Percentiles rank a stretch among this genome's conserved stretches.
Conservation (phyloP, 2,329 filamentous ascomycete species). For the Ophiognomonia clavigignenti-juglandacearum region DNA sequence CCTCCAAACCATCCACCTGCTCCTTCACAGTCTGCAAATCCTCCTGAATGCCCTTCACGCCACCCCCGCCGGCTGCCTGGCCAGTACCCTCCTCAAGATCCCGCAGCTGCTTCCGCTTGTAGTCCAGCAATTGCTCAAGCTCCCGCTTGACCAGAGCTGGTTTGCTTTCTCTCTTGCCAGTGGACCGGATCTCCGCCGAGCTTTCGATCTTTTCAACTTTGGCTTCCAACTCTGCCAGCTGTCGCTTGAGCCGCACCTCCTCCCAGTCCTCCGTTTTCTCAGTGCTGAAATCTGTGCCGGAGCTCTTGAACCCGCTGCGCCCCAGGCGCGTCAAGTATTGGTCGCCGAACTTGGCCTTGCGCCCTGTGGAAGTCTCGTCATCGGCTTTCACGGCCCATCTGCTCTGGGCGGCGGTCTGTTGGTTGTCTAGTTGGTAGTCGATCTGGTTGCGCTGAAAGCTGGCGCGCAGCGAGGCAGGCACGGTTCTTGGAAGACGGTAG, state of each 20-base stretch:
- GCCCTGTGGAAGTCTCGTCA: conserved; percentile 76
- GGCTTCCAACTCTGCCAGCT: conserved; percentile 81
- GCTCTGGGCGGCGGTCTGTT: conserved; percentile 57
- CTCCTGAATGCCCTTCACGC: conserved; percentile 72
- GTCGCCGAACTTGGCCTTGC: conserved; percentile 96
- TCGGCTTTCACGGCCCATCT: conserved; percentile 77
- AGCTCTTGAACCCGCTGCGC: conserved; percentile 71
- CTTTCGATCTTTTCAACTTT: conserved; percentile 82
- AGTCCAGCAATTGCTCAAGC: conserved; percentile 88
- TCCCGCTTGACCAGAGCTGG: conserved; percentile 92
- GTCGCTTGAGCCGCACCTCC: conserved; percentile 89
- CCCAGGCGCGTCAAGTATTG: conserved; percentile 91
- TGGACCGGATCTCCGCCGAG: conserved; percentile 59
- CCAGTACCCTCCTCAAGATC: conserved; percentile 70
- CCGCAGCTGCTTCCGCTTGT: conserved; percentile 76
- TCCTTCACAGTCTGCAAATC: conserved; percentile 89
- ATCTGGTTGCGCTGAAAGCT: conserved; percentile 96
- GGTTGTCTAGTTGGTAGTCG: conserved; percentile 86
- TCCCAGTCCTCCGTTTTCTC: conserved; percentile 95
- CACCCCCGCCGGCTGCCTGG: conserved; percentile 64
- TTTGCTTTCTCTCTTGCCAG: conserved; percentile 68
- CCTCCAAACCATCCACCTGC: conserved; percentile 86
- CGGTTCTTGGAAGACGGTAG: conserved; percentile 84
- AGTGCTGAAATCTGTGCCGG: conserved; percentile 84
- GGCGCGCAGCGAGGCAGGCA: conserved; percentile 84